Conservation (phyloP, 2,329 filamentous ascomycete genomes). For the Diaporthe helianthi region DNA sequence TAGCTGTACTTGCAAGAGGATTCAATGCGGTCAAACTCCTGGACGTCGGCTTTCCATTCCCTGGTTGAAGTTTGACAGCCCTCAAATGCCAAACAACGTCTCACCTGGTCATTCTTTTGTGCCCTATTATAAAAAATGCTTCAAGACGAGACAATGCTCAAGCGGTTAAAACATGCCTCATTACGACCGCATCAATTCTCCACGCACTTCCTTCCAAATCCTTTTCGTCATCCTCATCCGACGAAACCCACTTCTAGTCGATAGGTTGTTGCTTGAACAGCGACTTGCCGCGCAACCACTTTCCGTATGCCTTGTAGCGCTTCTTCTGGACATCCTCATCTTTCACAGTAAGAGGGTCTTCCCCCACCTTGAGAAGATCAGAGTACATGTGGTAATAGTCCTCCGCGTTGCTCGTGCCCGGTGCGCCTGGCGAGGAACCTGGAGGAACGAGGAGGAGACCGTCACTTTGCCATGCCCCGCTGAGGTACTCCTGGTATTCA, state of each 20-base stretch:
- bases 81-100: too few relatives aligned
- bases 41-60: background rate
- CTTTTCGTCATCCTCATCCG: constrained; percentile 24
- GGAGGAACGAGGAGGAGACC: constrained; percentile 56
- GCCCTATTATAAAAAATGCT: background rate
- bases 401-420: constrained; percentile 56
- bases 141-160: background rate
- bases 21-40: background rate
- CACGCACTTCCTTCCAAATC: background rate
- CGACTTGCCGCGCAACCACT: constrained; percentile 94
- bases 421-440: constrained; percentile 59
- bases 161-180: constrained; percentile 12
- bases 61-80: too few relatives aligned
- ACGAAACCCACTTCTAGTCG: constrained; percentile 49
- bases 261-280: constrained; percentile 89
- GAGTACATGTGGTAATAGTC: constrained; percentile 76
- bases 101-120: too few relatives aligned
- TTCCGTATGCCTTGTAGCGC: constrained; percentile 93
- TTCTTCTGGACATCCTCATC: constrained; percentile 91
- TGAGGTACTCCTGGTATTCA: constrained; percentile 84
- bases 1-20: background rate
- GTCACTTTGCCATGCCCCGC: constrained; percentile 70
- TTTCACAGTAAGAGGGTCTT: constrained; percentile 86
- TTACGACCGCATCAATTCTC: constrained; percentile 13
- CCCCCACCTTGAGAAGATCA: constrained; percentile 77